Base-by-base conservation (phyloP, 805 yeast species). In the Metschnikowia colocasiae region DNA sequence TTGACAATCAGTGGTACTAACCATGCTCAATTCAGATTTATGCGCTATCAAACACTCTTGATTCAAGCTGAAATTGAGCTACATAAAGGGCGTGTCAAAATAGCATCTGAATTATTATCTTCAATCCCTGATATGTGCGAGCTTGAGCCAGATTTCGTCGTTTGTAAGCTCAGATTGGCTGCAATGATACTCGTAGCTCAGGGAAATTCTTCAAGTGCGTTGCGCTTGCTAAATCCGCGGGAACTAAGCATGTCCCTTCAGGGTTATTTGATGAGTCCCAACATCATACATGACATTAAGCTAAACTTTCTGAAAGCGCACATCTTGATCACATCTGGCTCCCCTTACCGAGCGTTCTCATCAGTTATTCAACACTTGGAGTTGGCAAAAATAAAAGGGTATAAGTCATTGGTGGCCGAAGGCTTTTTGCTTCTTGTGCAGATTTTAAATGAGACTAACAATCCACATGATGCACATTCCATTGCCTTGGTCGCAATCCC, bases 321-420 rank as follows among this genome's bases (percentile, higher is more conserved):
- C 12, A 67, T 80, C 1, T 62, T 80, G 48, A 54, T 74, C 20
- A 54, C 63, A 4, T 60, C 75, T 13, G 74, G 78, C 0, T 62
- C 71, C 4, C 77, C 81, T 12, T 61, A 75, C 8, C 69, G 84
- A 47, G 80, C 78, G 0, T 52, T 83, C 7, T 74, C 84, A 0
- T 57, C 75, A 16, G 56, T 82, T 0, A 58, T 78, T 5, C 79
- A 78, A 50, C 71, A 80, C 43, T 61, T 84, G 1, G 73, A 75
- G 40, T 56, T 70, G 10, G 77, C 85, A 0, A 70, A 72, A 18
- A 57, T 61, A 3, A 68, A 76, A 7, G 80, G 83, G 1, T 69
- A 78, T 45, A 60, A 69, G 3, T 59, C 75, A 0, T 59, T 77
- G 7, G 60, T 73, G 1, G 68, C 76, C 1, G 81, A 79, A 49